A percentile compares a stretch with the other conserved stretches of the same genome.
These are phyloP conservation scores for Daphne laureola DNA, from an alignment of 441 rosid genomes.

Conservation along the genomic window DNA sequence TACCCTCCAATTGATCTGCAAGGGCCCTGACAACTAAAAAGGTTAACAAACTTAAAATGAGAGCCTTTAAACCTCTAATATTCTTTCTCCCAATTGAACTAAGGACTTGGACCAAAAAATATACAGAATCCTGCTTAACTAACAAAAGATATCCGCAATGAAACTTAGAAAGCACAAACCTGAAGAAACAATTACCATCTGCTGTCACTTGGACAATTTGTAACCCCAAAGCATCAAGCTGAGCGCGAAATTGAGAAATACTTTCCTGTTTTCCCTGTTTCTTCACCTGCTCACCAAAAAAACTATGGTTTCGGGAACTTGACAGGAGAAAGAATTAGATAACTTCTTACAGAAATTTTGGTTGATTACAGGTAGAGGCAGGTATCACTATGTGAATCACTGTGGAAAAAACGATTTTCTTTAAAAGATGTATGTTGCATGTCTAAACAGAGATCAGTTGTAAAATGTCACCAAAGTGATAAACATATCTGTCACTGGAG, in stretches of 20 bases:
- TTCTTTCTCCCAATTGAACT: too few species aligned
- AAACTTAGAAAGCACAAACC: constrained; percentile 36
- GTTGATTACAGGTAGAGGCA: background rate
- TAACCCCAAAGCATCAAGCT: constrained; percentile 63
- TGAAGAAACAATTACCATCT: constrained; percentile 95
- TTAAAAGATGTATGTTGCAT: background rate
- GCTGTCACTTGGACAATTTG: constrained; percentile 68
- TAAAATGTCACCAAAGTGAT: background rate
- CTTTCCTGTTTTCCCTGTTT: constrained; percentile 65
- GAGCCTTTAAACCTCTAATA: constrained; percentile 1
- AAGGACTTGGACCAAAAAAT: too few species aligned
- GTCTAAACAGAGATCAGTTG: background rate
- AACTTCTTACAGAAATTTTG: background rate
- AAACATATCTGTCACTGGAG: too few species aligned
- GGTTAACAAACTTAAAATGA: constrained; percentile 22
- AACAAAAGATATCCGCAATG: background rate
- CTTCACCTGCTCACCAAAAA: constrained; percentile 39
- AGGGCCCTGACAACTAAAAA: constrained; percentile 53
- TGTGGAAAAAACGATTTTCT: background rate
- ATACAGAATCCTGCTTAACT: constrained; percentile 2
- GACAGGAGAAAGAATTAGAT: constrained; percentile 10
- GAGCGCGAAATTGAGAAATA: constrained; percentile 44
- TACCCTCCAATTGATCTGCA: constrained; percentile 87
- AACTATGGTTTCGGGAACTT: background rate
- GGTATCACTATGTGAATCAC: background rate